These are phyloP conservation scores for Haplographium delicatum DNA, from an alignment of 495 filamentous ascomycete species.

Conservation along the genomic window DNA sequence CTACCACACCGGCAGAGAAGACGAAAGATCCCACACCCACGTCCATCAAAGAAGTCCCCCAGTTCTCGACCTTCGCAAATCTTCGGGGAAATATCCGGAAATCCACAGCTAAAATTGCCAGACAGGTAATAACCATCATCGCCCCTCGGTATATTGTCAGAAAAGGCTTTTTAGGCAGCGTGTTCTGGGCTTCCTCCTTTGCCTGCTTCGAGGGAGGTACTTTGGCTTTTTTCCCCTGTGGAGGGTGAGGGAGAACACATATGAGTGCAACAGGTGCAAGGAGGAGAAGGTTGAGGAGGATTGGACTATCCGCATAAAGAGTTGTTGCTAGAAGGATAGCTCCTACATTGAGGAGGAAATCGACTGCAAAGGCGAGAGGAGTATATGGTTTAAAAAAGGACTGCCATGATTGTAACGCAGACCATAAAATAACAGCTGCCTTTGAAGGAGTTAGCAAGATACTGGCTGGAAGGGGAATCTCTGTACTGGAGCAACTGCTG, in stretches of 20 bases:
- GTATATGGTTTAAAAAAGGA: conserved; percentile 77
- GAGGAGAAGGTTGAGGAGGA: conserved; percentile 72
- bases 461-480: background rate
- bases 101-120: conserved; percentile 95
- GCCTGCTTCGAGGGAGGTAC: conserved; percentile 41
- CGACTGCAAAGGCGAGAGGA: conserved; percentile 58
- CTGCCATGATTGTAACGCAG: conserved; percentile 79
- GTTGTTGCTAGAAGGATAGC: conserved; percentile 81
- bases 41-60: conserved; percentile 98
- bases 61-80: conserved; percentile 96
- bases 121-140: conserved; percentile 91
- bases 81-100: conserved; percentile 88
- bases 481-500: conserved; percentile 76
- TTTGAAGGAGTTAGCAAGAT: conserved; percentile 31
- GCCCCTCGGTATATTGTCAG: conserved; percentile 82
- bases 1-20: conserved; percentile 90
- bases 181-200: conserved; percentile 34
- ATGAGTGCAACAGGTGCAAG: conserved; percentile 45
- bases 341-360: conserved; percentile 82
- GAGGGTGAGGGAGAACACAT: conserved; percentile 33
- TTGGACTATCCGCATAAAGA: conserved; percentile 70
- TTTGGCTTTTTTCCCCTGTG: conserved; percentile 46
- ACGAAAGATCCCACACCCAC: conserved; percentile 97
- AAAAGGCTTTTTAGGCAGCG: conserved; percentile 80
- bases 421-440: conserved; percentile 83